Percentiles rank a stretch among this genome's conserved stretches.
phyloP scores from a whole-genome alignment of 352 stramenopile genomes.

The Globisporangium recalcitrans region DNA sequence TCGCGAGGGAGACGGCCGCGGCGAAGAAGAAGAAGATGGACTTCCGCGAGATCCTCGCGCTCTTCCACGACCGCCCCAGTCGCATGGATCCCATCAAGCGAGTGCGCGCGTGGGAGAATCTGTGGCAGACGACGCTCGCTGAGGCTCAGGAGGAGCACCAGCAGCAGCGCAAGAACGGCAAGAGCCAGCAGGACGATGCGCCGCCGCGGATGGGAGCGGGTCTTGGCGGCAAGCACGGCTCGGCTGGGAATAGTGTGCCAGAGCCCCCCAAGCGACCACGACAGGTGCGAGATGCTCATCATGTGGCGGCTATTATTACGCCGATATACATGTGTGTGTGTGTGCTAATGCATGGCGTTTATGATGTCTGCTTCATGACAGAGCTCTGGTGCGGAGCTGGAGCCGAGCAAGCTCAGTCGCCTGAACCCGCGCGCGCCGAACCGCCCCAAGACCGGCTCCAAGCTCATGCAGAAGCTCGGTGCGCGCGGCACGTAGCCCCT shows the following conservation, averaged over 20 bases:
- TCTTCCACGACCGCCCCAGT: constrained; percentile 42
- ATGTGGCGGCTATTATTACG: not conserved
- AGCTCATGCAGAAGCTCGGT: constrained; percentile 75
- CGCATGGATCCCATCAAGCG: constrained; percentile 12
- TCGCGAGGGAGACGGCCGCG: constrained; percentile 11
- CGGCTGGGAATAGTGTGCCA: constrained; percentile 12
- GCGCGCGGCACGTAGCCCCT: constrained; percentile 12
- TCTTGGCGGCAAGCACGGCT: constrained; percentile 5
- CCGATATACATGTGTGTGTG: constrained; percentile 6
- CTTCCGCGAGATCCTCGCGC: constrained; percentile 58
- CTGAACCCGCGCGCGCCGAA: constrained; percentile 31
- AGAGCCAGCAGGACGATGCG: constrained; percentile 19
- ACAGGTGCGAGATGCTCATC: constrained; percentile 24
- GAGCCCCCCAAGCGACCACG: constrained; percentile 51
- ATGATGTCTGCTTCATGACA: constrained; percentile 11
- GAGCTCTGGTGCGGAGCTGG: constrained; percentile 36
- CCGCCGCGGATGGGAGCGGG: constrained; percentile 6
- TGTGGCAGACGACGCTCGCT: constrained; percentile 47
- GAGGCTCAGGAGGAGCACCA: constrained; percentile 64
- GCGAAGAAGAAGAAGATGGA: constrained; percentile 40
- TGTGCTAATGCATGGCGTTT: not conserved
- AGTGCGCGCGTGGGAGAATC: constrained; percentile 29
- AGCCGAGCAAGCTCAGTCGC: constrained; percentile 51
- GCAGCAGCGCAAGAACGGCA: constrained; percentile 28
- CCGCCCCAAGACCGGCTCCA: constrained; percentile 39